A percentile compares a stretch with the other conserved stretches of the same genome.
Evolutionary conservation across 2,329 filamentous ascomycete genomes (phyloP).

Genomic region (Clonostachys chloroleuca): DNA sequence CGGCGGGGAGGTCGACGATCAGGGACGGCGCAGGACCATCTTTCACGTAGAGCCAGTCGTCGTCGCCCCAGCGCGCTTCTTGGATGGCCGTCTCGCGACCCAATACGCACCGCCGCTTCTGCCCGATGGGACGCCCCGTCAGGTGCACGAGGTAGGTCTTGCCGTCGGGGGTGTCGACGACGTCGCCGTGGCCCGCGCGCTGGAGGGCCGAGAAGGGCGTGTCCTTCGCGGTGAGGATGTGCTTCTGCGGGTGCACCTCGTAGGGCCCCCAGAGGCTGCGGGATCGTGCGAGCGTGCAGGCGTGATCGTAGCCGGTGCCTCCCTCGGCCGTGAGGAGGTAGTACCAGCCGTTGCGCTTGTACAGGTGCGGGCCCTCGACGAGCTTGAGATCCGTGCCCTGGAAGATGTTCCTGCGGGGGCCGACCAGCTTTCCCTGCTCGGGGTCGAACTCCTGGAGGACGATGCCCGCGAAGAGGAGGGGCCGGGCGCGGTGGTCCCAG

Average conservation of each 20-base stretch:
- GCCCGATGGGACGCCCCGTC: constrained; percentile 43
- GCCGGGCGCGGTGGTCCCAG: constrained; percentile 46
- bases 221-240: constrained; percentile 51
- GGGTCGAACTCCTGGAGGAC: constrained; percentile 54
- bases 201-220: constrained; percentile 43
- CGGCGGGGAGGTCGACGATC: constrained; percentile 42
- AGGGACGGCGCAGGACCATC: constrained; percentile 51
- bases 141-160: constrained; percentile 50
- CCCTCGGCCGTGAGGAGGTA: constrained; percentile 57
- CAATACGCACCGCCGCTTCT: constrained; percentile 46
- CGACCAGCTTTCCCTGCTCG: constrained; percentile 41
- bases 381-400: constrained; percentile 47
- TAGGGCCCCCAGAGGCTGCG: constrained; percentile 56
- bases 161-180: constrained; percentile 49
- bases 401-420: constrained; percentile 51
- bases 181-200: constrained; percentile 47
- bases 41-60: constrained; percentile 61
- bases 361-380: constrained; percentile 55
- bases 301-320: constrained; percentile 57
- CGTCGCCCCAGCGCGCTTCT: constrained; percentile 51
- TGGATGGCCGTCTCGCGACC: constrained; percentile 55
- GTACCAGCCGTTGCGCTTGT: constrained; percentile 54
- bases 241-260: constrained; percentile 51
- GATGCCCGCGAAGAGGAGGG: constrained; percentile 49
- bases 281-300: constrained; percentile 52